Evolutionary conservation across 2,329 filamentous ascomycete genomes (phyloP).

Genomic region (Sarocladiaceae sp.): DNA sequence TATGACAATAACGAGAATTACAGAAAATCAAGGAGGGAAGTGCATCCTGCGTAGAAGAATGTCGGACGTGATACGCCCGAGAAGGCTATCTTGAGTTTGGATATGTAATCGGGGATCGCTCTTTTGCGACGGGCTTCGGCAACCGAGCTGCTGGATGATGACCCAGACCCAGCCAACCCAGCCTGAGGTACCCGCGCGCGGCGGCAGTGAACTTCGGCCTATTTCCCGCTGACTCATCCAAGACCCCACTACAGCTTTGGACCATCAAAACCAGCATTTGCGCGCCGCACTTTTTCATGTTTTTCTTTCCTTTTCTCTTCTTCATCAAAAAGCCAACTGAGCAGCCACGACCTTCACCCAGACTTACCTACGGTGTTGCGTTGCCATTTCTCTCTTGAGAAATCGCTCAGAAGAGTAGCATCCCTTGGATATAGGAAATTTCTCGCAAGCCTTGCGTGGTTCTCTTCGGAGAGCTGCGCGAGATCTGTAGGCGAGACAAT

Average conservation of each 20-base stretch:
- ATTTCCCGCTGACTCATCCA: no score
- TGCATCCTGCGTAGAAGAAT: neutral
- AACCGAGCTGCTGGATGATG: no score
- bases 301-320: constrained; percentile 33
- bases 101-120: no score
- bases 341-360: constrained; percentile 56
- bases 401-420: constrained; percentile 49
- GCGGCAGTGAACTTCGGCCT: no score
- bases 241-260: neutral
- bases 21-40: neutral
- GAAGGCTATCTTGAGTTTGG: no score
- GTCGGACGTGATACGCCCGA: neutral
- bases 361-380: constrained; percentile 48
- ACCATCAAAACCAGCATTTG: constrained; percentile 18
- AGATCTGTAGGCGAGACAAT: constrained; percentile 44
- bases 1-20: no score
- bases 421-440: constrained; percentile 59
- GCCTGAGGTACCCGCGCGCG: no score
- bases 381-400: constrained; percentile 44
- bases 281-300: constrained; percentile 23
- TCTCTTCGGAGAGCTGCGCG: constrained; percentile 21
- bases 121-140: no score
- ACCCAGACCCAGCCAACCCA: no score
- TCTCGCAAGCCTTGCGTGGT: constrained; percentile 34
- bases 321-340: constrained; percentile 60